Evolutionary conservation across 345 rosid species (phyloP).

Genomic region (Hevea brasiliensis): DNA sequence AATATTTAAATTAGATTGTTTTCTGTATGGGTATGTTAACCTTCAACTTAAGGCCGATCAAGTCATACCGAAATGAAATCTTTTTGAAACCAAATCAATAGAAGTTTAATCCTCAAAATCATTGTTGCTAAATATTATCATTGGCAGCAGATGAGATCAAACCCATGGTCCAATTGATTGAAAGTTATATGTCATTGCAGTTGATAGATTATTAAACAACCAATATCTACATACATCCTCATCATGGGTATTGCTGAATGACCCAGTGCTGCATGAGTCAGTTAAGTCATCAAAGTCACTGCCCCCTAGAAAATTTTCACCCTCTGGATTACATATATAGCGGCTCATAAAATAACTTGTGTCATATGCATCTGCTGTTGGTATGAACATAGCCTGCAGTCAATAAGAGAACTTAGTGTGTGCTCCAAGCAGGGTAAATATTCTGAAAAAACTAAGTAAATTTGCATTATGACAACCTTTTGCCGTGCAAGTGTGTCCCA

Average conservation of each 20-base stretch:
- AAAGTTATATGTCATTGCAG: constrained; percentile 1
- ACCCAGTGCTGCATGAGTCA: constrained; percentile 74
- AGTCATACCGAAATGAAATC: neutral
- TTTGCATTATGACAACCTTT: constrained; percentile 48
- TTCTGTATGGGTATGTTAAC: neutral
- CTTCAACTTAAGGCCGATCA: neutral
- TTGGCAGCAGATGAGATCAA: neutral
- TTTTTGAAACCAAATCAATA: neutral
- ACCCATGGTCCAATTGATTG: neutral
- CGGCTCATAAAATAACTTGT: constrained; percentile 95
- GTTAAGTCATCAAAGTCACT: constrained; percentile 83
- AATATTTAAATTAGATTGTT: neutral
- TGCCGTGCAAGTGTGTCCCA: constrained; percentile 97
- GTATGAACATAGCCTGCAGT: constrained; percentile 89
- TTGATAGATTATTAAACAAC: neutral
- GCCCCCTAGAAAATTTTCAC: constrained; percentile 69
- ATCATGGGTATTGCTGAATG: constrained; percentile 63
- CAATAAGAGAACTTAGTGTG: constrained; percentile 19
- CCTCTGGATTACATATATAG: constrained; percentile 87
- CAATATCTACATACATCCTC: constrained; percentile 56
- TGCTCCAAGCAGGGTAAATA: constrained; percentile 8
- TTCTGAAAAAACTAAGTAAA: neutral
- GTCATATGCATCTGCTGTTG: constrained; percentile 78
- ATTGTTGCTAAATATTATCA: neutral
- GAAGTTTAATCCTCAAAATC: neutral